Conservation (phyloP, 306 rosid species). For the Sicyos edulis region DNA sequence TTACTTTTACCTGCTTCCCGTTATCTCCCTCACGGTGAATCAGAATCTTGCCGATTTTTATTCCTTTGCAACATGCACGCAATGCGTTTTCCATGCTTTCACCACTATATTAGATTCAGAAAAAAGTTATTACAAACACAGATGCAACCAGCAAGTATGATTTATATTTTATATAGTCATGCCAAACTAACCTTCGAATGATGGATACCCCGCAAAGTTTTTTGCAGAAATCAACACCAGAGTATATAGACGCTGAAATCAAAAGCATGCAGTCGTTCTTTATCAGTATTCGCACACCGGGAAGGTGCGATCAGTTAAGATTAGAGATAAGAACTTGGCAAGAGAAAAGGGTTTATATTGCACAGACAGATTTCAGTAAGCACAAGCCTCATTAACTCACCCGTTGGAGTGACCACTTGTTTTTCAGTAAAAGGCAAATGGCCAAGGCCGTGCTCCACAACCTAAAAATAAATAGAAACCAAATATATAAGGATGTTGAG, state of each 20-base stretch:
- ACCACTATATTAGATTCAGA: conserved; percentile 46
- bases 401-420: conserved; percentile 93
- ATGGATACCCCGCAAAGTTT: conserved; percentile 94
- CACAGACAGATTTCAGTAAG: conserved; percentile 9
- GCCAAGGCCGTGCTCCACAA: conserved; percentile 98
- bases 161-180: neutral
- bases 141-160: too few relatives aligned
- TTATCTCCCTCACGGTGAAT: conserved; percentile 96
- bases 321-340: conserved; percentile 4
- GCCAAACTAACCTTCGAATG: conserved; percentile 81
- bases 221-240: conserved; percentile 98
- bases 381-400: conserved; percentile 28
- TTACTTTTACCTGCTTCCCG: conserved; percentile 72
- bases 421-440: conserved; percentile 94
- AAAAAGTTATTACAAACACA: too few relatives aligned
- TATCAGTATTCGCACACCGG: neutral
- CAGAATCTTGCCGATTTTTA: conserved; percentile 93
- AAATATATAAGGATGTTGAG: neutral
- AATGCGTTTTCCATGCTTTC: conserved; percentile 99
- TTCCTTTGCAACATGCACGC: conserved; percentile 98
- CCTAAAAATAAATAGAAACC: conserved; percentile 40
- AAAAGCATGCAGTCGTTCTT: conserved; percentile 8
- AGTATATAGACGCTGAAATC: conserved; percentile 66
- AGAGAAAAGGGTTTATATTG: neutral
- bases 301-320: neutral